Evolutionary conservation across 768 basidiomycete genomes (phyloP), one percentile per base, ranked within the genome.

Genomic region (Asterophora parasitica): DNA sequence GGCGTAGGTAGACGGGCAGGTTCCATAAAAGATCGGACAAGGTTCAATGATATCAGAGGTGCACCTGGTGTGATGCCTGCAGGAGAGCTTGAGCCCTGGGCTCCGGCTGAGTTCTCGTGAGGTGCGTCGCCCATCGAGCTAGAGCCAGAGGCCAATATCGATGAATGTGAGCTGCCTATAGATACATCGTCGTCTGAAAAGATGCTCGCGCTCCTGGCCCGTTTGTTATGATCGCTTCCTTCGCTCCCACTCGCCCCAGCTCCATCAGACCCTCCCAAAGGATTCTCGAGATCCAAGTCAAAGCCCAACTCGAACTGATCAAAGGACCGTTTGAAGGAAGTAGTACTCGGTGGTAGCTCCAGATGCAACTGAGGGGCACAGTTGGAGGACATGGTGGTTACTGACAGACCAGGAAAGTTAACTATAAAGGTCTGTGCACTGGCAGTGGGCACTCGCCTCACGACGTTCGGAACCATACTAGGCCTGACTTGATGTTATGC

Each of bases 271-370:
- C 57, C 56, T 39, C 56, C 59, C 7, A 46, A 45, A 36, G 77
- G 75, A 48, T 74, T 74, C 15, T 76, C 76, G 36, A 80, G 64
- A 65, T 81, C 78, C 50, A 78, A 76, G 26, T 76, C 77, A 51
- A 76, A 79, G 65, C 80, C 78, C 50, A 78, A 76, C 23, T 76
- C 77, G 52, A 76, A 79, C 56, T 80, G 72, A 46, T 78, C 71
- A 59, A 82, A 82, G 11, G 79, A 77, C 38, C 79, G 72, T 56
- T 82, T 82, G 67, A 82, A 81, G 13, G 77, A 78, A 0, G 76
- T 75, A 1, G 76, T 69, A 46, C 61, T 70, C 1, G 72, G 55
- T n/a, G 76, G 71, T 7, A 80, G 62, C n/a, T 74, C 66, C 12
- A 81, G 72, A 32, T 76, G 75, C 2, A 80, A 67, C 50, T 79